phyloP scores from a whole-genome alignment of 2,329 filamentous ascomycete species.

The Hypoxylon rubiginosum region DNA sequence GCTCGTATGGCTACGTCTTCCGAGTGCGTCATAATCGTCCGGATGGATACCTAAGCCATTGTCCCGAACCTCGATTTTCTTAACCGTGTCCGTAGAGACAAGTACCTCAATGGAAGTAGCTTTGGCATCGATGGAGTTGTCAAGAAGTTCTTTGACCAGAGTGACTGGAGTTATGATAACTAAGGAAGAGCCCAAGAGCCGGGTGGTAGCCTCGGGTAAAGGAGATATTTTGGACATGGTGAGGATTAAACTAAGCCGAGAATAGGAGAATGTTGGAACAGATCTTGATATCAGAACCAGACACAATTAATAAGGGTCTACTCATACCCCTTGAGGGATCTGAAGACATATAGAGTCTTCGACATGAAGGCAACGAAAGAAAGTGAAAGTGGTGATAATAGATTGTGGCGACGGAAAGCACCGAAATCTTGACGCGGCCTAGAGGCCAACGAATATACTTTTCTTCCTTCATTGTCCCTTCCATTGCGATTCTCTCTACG shows the following conservation, averaged over 20 bases:
- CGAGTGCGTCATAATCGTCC: conserved; percentile 72
- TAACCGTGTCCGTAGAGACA: conserved; percentile 74
- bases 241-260: conserved; percentile 12
- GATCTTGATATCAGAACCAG: neutral
- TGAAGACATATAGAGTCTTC: conserved; percentile 2
- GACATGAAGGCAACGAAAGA: neutral
- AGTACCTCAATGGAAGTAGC: conserved; percentile 75
- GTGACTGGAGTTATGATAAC: conserved; percentile 70
- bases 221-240: conserved; percentile 63
- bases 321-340: neutral
- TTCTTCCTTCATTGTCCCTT: conserved; percentile 13
- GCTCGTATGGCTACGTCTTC: conserved; percentile 78
- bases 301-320: neutral
- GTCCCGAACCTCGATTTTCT: conserved; percentile 77
- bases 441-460: neutral
- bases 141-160: conserved; percentile 81
- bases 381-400: conserved; percentile 6
- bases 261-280: conserved; percentile 22
- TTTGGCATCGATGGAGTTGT: conserved; percentile 80
- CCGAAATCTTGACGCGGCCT: neutral
- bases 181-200: conserved; percentile 72
- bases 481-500: neutral
- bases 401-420: neutral
- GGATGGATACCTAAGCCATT: conserved; percentile 79
- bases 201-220: conserved; percentile 63